phyloP scores from a whole-genome alignment of 2,329 filamentous ascomycete genomes.

The Calonectria pauciramosa region DNA sequence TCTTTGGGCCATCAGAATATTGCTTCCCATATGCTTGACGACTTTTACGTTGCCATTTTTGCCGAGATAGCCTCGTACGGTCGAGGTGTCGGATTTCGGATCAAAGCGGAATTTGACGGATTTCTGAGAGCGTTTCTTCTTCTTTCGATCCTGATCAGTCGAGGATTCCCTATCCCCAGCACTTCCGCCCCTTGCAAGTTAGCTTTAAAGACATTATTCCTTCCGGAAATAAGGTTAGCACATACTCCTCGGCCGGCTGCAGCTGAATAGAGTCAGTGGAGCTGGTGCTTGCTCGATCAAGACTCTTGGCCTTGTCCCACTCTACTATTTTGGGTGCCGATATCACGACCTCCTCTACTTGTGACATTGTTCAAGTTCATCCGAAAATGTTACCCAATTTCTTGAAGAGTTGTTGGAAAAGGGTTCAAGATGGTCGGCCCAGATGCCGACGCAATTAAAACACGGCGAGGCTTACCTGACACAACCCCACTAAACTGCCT shows the following conservation, averaged over 20 bases:
- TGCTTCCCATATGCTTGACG: not conserved
- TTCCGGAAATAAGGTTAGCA: not conserved
- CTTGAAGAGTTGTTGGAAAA: not conserved
- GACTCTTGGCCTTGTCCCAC: not conserved
- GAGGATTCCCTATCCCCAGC: too few relatives aligned
- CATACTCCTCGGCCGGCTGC: not conserved
- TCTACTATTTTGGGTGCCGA: not conserved
- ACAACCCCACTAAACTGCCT: not conserved
- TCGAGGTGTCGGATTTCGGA: not conserved
- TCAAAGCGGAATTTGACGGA: not conserved
- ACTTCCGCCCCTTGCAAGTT: not conserved
- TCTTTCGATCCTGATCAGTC: not conserved
- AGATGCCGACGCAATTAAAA: not conserved
- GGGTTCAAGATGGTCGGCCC: not conserved
- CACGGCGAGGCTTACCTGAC: not conserved
- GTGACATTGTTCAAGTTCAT: not conserved
- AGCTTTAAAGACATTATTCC: not conserved
- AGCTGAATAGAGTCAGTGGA: not conserved
- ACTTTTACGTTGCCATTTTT: slow-evolving; percentile 1
- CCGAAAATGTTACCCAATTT: not conserved
- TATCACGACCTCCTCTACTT: not conserved
- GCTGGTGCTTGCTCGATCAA: not conserved
- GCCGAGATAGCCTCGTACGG: not conserved
- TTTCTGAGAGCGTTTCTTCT: not conserved
- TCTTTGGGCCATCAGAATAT: slow-evolving; percentile 3